A percentile compares a stretch with the other conserved stretches of the same genome.
phyloP scores from a whole-genome alignment of 1,139 yeast genomes.

The Debaryomyces sp. region DNA sequence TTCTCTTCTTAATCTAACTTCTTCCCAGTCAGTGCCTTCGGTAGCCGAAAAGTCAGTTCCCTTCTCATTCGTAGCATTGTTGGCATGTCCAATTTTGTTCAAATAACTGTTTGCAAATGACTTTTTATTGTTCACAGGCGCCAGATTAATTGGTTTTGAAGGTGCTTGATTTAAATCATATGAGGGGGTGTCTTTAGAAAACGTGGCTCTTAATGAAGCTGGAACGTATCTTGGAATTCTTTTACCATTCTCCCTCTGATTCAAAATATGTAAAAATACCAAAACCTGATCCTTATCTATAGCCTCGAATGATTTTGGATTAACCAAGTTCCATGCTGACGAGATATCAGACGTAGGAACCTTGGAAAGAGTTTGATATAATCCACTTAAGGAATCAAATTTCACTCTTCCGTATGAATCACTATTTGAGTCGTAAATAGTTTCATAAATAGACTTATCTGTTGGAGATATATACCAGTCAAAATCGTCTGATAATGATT shows the following conservation, averaged over 20 bases:
- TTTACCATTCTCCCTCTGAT: constrained; percentile 86
- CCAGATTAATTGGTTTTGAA: constrained; percentile 35
- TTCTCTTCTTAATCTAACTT: constrained; percentile 79
- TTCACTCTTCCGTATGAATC: constrained; percentile 84
- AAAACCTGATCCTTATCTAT: constrained; percentile 92
- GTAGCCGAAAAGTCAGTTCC: constrained; percentile 80
- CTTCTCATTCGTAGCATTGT: constrained; percentile 47
- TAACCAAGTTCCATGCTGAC: constrained; percentile 93
- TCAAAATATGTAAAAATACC: constrained; percentile 85
- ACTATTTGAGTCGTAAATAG: constrained; percentile 72
- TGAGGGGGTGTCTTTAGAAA: constrained; percentile 81
- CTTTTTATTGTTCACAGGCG: constrained; percentile 24
- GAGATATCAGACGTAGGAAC: constrained; percentile 88
- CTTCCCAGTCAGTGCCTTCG: constrained; percentile 85
- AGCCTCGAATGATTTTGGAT: constrained; percentile 83
- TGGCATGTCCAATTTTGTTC: constrained; percentile 48
- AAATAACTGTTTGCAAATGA: constrained; percentile 46
- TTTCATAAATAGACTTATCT: constrained; percentile 77
- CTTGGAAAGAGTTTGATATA: constrained; percentile 66
- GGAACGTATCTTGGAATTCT: constrained; percentile 94
- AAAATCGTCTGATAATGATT: constrained; percentile 65
- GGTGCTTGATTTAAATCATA: constrained; percentile 59
- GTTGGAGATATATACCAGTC: constrained; percentile 97
- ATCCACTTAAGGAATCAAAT: constrained; percentile 68
- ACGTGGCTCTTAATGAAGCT: constrained; percentile 88